Percentiles rank a stretch among this genome's conserved stretches.
Conservation (phyloP, 2,329 filamentous ascomycete genomes). For the Scortechinia acanthostroma region DNA sequence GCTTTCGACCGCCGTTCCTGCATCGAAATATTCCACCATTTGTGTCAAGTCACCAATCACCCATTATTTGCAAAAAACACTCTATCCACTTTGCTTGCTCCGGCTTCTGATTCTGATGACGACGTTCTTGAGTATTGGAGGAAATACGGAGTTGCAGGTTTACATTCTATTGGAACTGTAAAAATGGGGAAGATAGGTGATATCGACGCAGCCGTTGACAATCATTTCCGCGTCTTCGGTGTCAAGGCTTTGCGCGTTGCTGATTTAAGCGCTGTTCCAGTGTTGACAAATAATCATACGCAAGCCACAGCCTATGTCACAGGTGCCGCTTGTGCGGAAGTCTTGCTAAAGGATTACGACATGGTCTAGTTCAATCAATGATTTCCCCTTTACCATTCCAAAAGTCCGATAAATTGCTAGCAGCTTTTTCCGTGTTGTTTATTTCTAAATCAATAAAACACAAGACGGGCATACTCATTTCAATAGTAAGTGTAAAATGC, state of each 20-base stretch:
- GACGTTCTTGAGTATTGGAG: conserved; percentile 3
- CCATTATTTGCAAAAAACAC: not conserved
- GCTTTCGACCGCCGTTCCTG: conserved; percentile 9
- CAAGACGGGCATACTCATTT: no score
- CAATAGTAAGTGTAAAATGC: no score
- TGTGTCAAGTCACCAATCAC: conserved; percentile 3
- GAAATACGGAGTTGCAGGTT: not conserved
- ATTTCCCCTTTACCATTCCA: no score
- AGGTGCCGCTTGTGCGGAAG: conserved; percentile 29
- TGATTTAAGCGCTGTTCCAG: conserved; percentile 26
- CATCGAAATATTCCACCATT: conserved; percentile 8
- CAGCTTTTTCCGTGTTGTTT: no score
- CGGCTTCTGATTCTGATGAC: conserved; percentile 1
- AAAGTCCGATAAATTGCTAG: no score
- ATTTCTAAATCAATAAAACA: no score
- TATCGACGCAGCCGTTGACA: not conserved
- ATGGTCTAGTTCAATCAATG: no score
- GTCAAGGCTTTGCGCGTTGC: conserved; percentile 26
- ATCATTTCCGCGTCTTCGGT: conserved; percentile 23
- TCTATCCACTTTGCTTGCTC: not conserved
- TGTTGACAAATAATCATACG: conserved; percentile 28
- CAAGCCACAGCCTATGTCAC: conserved; percentile 33
- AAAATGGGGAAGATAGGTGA: conserved; percentile 19
- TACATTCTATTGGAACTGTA: not conserved
- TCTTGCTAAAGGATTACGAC: conserved; percentile 4